Evolutionary conservation across 768 basidiomycete genomes (phyloP).

Genomic region (Favolaschia claudopus): DNA sequence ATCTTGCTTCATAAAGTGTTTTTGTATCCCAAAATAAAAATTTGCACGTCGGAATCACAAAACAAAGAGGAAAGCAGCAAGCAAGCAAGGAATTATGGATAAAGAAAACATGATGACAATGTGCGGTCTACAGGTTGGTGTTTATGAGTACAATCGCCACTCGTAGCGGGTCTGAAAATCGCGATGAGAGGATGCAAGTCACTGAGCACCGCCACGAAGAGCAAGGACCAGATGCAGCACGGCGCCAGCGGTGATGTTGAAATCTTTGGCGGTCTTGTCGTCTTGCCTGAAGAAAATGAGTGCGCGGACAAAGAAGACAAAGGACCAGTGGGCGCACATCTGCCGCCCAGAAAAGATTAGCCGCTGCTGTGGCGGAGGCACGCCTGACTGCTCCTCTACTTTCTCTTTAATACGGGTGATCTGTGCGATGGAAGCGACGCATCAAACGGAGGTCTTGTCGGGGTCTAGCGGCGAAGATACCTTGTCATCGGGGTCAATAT

Average conservation of each 20-base stretch:
- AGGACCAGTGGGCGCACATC: constrained; percentile 64
- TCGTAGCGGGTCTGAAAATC: not conserved
- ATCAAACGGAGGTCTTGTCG: not conserved
- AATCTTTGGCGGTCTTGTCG: constrained; percentile 88
- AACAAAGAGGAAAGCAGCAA: too few species aligned
- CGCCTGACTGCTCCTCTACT: constrained; percentile 98
- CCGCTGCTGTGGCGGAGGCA: constrained; percentile 95
- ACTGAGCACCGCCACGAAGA: constrained; percentile 78
- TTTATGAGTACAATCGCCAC: too few species aligned
- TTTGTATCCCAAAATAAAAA: too few species aligned
- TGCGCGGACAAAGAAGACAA: not conserved
- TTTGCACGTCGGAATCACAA: too few species aligned
- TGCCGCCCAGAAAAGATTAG: constrained; percentile 93
- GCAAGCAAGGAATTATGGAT: too few species aligned
- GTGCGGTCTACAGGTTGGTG: too few species aligned
- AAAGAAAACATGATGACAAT: too few species aligned
- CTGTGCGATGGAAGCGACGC: constrained; percentile 47
- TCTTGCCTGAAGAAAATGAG: constrained; percentile 68
- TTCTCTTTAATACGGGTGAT: constrained; percentile 95
- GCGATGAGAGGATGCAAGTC: constrained; percentile 1
- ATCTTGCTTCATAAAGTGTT: constrained; percentile 11
- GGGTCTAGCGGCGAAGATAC: constrained; percentile 45
- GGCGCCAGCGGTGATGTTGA: constrained; percentile 84
- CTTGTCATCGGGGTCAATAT: constrained; percentile 91
- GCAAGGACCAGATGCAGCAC: constrained; percentile 96